A percentile compares a stretch with the other conserved stretches of the same genome.
These are phyloP conservation scores for Solanum phureja DNA, from an alignment of 257 asterid genomes.

Conservation along the genomic window DNA sequence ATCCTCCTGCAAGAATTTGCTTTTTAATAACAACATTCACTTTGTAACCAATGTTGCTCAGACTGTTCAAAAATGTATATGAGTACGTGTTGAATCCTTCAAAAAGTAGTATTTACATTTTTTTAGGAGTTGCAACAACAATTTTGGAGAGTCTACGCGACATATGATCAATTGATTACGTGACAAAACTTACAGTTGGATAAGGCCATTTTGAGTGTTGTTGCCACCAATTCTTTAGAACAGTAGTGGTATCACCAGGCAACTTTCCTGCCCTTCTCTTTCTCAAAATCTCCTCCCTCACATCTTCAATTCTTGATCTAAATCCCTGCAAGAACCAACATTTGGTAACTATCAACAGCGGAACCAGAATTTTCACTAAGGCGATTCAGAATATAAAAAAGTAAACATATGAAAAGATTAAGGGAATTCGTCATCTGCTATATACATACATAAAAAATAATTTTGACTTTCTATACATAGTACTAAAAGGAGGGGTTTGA, in stretches of 20 bases:
- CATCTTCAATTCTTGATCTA: conserved; percentile 88
- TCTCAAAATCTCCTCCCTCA: conserved; percentile 85
- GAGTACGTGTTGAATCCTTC: neutral
- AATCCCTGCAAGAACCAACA: conserved; percentile 50
- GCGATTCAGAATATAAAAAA: neutral
- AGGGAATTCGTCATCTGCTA: neutral
- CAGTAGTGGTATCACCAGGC: conserved; percentile 89
- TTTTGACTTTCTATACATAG: neutral
- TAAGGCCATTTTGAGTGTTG: conserved; percentile 98
- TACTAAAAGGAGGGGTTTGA: neutral
- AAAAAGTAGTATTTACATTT: neutral
- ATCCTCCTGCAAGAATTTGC: conserved; percentile 50
- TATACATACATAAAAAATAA: neutral
- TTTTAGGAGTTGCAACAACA: neutral
- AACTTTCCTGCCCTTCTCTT: conserved; percentile 94
- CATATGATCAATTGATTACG: neutral
- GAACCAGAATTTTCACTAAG: neutral
- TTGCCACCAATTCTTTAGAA: conserved; percentile 94
- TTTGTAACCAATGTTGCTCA: neutral
- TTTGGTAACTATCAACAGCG: neutral
- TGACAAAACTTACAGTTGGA: conserved; percentile 58
- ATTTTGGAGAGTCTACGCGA: neutral
- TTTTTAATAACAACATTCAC: neutral
- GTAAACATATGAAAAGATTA: neutral
- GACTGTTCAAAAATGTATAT: neutral